These are phyloP conservation scores for Chaetomiaceae sp. DNA, from an alignment of 2,329 filamentous ascomycete species.

Conservation along the genomic window DNA sequence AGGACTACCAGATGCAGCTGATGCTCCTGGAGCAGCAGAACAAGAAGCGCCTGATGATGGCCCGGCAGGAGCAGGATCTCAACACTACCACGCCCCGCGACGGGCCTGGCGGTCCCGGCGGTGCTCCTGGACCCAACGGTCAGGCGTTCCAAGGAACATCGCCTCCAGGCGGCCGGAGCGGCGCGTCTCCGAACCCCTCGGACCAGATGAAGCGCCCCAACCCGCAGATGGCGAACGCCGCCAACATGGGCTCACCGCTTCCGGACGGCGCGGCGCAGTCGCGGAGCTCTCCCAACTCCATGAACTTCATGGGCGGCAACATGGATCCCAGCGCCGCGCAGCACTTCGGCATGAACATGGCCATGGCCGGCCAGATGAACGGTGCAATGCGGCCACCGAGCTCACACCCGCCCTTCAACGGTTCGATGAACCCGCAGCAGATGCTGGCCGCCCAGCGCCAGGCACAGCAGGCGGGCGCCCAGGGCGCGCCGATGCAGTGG, in stretches of 20 bases:
- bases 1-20: conserved; percentile 85
- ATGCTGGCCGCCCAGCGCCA: conserved; percentile 46
- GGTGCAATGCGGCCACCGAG: conserved; percentile 62
- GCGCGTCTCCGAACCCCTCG: conserved; percentile 68
- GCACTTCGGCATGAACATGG: conserved; percentile 55
- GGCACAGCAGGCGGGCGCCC: conserved; percentile 41
- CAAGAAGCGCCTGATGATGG: conserved; percentile 80
- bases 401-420: conserved; percentile 57
- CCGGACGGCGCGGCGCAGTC: conserved; percentile 60
- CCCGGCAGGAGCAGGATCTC: conserved; percentile 69
- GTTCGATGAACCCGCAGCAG: conserved; percentile 53
- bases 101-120: conserved; percentile 46
- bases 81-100: conserved; percentile 46
- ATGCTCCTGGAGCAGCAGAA: conserved; percentile 85
- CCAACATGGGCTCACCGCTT: conserved; percentile 63
- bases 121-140: conserved; percentile 49
- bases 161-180: conserved; percentile 60
- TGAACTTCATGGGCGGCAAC: conserved; percentile 55
- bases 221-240: conserved; percentile 60
- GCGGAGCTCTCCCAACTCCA: conserved; percentile 57
- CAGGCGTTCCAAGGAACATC: conserved; percentile 64
- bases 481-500: conserved; percentile 40
- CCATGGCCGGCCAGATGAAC: conserved; percentile 50
- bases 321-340: conserved; percentile 55
- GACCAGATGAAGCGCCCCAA: conserved; percentile 76